Percentiles rank a stretch among this genome's conserved stretches.
These are phyloP conservation scores for Fusarium graminum DNA, from an alignment of 2,329 filamentous ascomycete species.

Conservation along the genomic window DNA sequence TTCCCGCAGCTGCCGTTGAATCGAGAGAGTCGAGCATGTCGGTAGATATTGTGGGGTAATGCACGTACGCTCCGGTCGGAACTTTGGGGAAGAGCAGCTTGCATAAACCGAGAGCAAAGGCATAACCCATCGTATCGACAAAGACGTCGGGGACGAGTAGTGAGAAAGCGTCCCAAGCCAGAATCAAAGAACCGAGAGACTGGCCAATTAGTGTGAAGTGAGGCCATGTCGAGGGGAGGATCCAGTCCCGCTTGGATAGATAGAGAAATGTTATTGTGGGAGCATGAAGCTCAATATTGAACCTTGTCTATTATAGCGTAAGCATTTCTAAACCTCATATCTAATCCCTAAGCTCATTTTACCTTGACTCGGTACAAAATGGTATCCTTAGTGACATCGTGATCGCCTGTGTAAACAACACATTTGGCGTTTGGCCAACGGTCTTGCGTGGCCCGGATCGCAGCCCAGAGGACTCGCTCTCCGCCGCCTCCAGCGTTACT, in stretches of 20 bases:
- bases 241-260: constrained; percentile 86
- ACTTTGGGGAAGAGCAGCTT: constrained; percentile 84
- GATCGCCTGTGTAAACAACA: constrained; percentile 94
- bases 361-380: constrained; percentile 85
- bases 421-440: constrained; percentile 91
- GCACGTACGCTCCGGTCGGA: constrained; percentile 92
- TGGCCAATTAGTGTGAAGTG: constrained; percentile 95
- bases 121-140: constrained; percentile 98
- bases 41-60: constrained; percentile 98
- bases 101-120: constrained; percentile 85
- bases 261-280: constrained; percentile 91
- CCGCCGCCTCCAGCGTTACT: constrained; percentile 97
- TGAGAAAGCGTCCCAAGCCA: constrained; percentile 94
- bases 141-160: constrained; percentile 93
- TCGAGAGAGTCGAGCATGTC: constrained; percentile 93
- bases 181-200: constrained; percentile 85
- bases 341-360: constrained; percentile 42
- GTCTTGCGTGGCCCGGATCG: constrained; percentile 89
- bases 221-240: constrained; percentile 89
- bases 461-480: constrained; percentile 96
- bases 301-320: constrained; percentile 72
- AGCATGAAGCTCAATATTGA: constrained; percentile 90
- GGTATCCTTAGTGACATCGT: constrained; percentile 83
- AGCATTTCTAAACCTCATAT: constrained; percentile 5
- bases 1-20: constrained; percentile 67